These are phyloP conservation scores for Talaromyces sp. DNA, from an alignment of 2,329 filamentous ascomycete genomes.

Conservation along the genomic window DNA sequence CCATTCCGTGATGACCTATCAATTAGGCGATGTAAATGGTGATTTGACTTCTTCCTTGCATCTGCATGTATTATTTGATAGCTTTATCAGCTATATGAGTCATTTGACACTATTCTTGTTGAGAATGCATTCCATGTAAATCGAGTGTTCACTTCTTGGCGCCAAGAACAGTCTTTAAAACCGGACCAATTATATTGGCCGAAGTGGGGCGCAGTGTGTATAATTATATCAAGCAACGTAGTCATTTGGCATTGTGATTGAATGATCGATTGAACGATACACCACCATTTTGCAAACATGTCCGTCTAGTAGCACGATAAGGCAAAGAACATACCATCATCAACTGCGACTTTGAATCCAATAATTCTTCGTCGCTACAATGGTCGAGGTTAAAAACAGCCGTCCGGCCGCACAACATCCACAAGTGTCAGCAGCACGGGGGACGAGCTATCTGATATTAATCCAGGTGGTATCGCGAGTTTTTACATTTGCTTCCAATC, in stretches of 20 bases:
- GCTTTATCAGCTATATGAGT: background rate
- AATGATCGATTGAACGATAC: background rate
- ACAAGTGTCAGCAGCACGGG: constrained; percentile 44
- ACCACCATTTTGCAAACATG: background rate
- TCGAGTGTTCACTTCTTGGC: background rate
- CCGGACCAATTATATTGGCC: background rate
- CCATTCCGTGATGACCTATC: background rate
- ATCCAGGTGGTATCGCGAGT: constrained; percentile 83
- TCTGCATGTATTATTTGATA: background rate
- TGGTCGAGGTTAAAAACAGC: background rate
- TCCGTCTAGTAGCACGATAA: background rate
- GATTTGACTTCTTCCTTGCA: background rate
- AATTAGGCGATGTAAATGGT: background rate
- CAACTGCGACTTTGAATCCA: background rate
- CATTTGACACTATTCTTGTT: background rate
- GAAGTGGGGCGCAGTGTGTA: background rate
- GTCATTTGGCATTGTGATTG: background rate
- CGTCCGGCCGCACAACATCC: background rate
- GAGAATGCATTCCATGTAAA: background rate
- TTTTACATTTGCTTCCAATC: constrained; percentile 86
- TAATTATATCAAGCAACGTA: background rate
- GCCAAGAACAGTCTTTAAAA: background rate
- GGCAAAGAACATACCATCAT: background rate
- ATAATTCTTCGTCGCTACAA: background rate
- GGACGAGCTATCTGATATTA: constrained; percentile 78